Evolutionary conservation across 2,329 filamentous ascomycete genomes (phyloP).

Genomic region (Trichoderma gracile): DNA sequence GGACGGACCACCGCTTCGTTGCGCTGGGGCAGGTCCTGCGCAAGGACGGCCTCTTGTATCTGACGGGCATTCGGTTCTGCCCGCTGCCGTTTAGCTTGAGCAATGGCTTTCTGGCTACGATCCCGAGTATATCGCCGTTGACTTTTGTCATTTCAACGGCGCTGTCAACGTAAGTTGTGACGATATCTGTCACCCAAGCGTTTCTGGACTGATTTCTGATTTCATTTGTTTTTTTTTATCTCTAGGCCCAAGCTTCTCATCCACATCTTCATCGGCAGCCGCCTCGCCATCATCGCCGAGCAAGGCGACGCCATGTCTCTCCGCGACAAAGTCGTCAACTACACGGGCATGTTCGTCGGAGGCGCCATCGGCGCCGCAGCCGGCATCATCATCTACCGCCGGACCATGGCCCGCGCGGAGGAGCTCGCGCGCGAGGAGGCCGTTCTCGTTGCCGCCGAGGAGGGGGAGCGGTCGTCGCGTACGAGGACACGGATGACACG

Average conservation of each 20-base stretch:
- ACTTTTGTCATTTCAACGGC: conserved; percentile 82
- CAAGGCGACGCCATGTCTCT: conserved; percentile 79
- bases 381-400: conserved; percentile 81
- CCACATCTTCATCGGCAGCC: conserved; percentile 86
- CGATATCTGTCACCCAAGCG: too few relatives aligned
- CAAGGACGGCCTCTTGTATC: conserved; percentile 82
- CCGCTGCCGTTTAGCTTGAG: conserved; percentile 89
- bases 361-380: conserved; percentile 70
- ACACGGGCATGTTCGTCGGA: conserved; percentile 74
- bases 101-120: conserved; percentile 92
- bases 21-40: conserved; percentile 86
- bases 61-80: conserved; percentile 90
- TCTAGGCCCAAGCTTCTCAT: conserved; percentile 79
- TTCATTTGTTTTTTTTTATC: background rate
- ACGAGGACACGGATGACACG: conserved; percentile 49
- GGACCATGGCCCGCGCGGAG: conserved; percentile 63
- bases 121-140: conserved; percentile 78
- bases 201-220: too few relatives aligned
- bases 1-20: conserved; percentile 81
- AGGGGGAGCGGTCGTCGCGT: conserved; percentile 37
- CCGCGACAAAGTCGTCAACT: conserved; percentile 78
- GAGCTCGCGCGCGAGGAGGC: conserved; percentile 55
- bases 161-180: conserved; percentile 59
- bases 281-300: conserved; percentile 81
- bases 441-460: conserved; percentile 35